phyloP scores from a whole-genome alignment of 768 basidiomycete genomes.

The Termitomyces sp. region DNA sequence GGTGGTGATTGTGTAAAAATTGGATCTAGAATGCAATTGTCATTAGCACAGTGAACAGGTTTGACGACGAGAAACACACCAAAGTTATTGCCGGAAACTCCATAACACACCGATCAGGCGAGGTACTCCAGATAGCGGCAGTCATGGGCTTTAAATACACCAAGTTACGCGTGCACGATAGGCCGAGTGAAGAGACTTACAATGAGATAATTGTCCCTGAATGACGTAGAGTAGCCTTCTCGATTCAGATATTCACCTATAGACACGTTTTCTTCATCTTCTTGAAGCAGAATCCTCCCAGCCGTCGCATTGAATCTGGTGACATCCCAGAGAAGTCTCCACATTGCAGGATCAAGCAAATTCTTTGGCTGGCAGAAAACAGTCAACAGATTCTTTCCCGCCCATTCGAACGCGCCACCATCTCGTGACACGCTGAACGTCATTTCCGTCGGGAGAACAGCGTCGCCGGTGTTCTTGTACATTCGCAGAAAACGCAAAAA shows the following conservation, averaged over 20 bases:
- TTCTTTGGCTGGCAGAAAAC: slow-evolving; percentile 66
- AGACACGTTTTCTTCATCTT: slow-evolving; percentile 34
- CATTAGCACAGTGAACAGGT: not conserved
- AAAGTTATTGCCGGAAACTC: slow-evolving; percentile 70
- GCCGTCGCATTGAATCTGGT: slow-evolving; percentile 70
- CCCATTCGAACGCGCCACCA: slow-evolving; percentile 68
- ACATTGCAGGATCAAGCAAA: slow-evolving; percentile 58
- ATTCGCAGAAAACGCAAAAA: slow-evolving; percentile 62
- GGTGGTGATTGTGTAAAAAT: slow-evolving; percentile 70
- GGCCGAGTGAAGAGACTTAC: slow-evolving; percentile 29
- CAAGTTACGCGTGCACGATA: not conserved
- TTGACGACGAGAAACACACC: slow-evolving; percentile 24
- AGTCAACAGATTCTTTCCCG: slow-evolving; percentile 53
- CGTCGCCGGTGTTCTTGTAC: slow-evolving; percentile 33
- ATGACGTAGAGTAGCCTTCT: slow-evolving; percentile 61
- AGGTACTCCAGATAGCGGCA: slow-evolving; percentile 76
- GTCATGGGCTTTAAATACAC: slow-evolving; percentile 59
- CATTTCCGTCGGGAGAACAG: slow-evolving; percentile 61
- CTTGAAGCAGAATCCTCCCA: slow-evolving; percentile 35
- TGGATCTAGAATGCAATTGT: slow-evolving; percentile 35
- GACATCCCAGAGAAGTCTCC: slow-evolving; percentile 68
- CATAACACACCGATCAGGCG: slow-evolving; percentile 59
- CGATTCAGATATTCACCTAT: slow-evolving; percentile 56
- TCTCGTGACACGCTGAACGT: slow-evolving; percentile 76
- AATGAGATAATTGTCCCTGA: slow-evolving; percentile 71